These are phyloP conservation scores for Pseudogymnoascus sp. DNA, from an alignment of 2,329 filamentous ascomycete species.

Conservation along the genomic window DNA sequence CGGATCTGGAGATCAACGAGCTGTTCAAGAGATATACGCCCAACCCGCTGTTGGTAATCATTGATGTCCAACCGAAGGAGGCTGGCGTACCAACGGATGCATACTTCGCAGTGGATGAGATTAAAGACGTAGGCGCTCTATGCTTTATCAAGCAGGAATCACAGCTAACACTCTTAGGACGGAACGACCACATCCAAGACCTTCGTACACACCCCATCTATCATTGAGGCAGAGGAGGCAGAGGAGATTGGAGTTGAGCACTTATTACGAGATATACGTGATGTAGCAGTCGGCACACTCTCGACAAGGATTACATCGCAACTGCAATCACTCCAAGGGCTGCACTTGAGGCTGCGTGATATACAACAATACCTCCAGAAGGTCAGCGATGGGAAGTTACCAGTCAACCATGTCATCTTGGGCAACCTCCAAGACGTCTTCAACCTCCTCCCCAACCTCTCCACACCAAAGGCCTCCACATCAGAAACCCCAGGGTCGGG, in stretches of 20 bases:
- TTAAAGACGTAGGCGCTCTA: constrained; percentile 74
- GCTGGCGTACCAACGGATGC: constrained; percentile 96
- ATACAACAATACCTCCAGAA: constrained; percentile 95
- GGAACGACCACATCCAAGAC: constrained; percentile 95
- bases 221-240: constrained; percentile 97
- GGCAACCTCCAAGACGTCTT: constrained; percentile 99
- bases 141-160: neutral
- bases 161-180: constrained; percentile 49
- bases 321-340: constrained; percentile 89
- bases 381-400: constrained; percentile 83
- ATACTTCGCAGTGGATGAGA: constrained; percentile 98
- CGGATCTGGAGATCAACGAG: constrained; percentile 98
- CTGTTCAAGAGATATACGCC: constrained; percentile 98
- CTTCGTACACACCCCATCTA: constrained; percentile 95
- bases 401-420: constrained; percentile 93
- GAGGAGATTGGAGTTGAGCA: constrained; percentile 99
- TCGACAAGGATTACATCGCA: constrained; percentile 97
- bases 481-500: constrained; percentile 39
- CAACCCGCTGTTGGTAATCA: constrained; percentile 91
- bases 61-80: constrained; percentile 97
- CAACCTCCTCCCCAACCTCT: constrained; percentile 93
- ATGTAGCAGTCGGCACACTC: constrained; percentile 92
- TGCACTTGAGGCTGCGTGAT: constrained; percentile 88
- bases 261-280: constrained; percentile 91
- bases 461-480: constrained; percentile 63